Percentiles rank a stretch among this genome's conserved stretches.
These are phyloP conservation scores for Microbotryomycetes sp. DNA, from an alignment of 1,284 basidiomycete genomes.

Conservation along the genomic window DNA sequence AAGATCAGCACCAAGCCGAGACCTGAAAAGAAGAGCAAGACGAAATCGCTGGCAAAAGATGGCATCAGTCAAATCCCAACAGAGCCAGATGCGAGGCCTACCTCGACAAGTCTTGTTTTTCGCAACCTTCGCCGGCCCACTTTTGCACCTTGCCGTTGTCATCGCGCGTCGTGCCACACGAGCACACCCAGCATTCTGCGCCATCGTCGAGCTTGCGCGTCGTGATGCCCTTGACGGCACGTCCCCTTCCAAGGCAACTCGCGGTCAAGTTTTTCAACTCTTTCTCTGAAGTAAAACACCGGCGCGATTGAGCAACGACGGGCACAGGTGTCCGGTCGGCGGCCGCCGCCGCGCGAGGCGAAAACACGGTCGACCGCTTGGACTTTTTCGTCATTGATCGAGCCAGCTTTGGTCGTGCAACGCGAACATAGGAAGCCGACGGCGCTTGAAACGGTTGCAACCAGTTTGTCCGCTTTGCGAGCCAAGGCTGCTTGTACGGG, in stretches of 20 bases:
- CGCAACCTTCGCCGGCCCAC: constrained; percentile 30
- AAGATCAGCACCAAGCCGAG: constrained; percentile 12
- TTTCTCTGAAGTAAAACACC: constrained; percentile 15
- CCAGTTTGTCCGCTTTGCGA: constrained; percentile 14
- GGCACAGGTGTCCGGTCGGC: not conserved
- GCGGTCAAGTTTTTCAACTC: constrained; percentile 19
- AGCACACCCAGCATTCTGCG: constrained; percentile 29
- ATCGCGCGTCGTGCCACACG: constrained; percentile 16
- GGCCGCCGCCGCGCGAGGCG: not conserved
- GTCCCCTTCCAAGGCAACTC: constrained; percentile 16
- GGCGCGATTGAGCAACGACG: constrained; percentile 18
- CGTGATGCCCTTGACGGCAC: constrained; percentile 15
- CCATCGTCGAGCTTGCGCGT: not conserved
- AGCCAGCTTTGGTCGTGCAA: not conserved
- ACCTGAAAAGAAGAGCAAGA: constrained; percentile 20
- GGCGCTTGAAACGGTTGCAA: constrained; percentile 13
- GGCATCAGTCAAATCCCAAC: not conserved
- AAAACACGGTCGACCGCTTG: not conserved
- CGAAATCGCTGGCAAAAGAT: constrained; percentile 8
- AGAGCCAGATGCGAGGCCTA: not conserved
- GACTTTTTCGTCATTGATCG: not conserved
- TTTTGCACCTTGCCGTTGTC: constrained; percentile 5
- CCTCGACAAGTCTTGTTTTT: constrained; percentile 27
- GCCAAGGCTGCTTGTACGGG: constrained; percentile 6
- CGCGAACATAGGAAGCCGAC: not conserved